A percentile compares a stretch with the other conserved stretches of the same genome.
These are phyloP conservation scores for Mrakia gelida DNA, from an alignment of 768 basidiomycete species.

Conservation along the genomic window DNA sequence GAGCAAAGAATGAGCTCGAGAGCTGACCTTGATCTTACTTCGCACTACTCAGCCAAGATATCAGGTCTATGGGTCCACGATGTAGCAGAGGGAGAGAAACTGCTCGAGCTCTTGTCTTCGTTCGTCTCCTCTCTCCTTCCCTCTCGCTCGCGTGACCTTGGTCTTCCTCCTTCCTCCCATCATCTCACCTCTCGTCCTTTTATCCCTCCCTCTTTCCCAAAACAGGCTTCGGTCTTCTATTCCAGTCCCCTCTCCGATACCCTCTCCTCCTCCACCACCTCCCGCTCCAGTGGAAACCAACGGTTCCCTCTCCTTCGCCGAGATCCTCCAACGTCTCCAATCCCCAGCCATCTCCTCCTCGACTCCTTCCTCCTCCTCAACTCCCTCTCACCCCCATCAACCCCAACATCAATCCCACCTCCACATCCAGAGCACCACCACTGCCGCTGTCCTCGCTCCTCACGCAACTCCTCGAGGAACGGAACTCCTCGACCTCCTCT, in stretches of 20 bases:
- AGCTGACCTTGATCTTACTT: background rate
- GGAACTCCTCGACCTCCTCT: slow-evolving; percentile 17
- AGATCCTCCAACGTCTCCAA: slow-evolving; percentile 30
- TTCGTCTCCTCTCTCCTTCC: slow-evolving; percentile 2
- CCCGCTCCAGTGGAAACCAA: slow-evolving; percentile 11
- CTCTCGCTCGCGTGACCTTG: background rate
- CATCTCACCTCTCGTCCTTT: slow-evolving; percentile 2
- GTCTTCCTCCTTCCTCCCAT: background rate
- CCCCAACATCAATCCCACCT: background rate
- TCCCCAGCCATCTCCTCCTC: slow-evolving; percentile 21
- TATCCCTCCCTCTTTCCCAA: background rate
- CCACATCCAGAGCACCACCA: background rate
- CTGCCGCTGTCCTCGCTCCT: background rate
- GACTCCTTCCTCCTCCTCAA: too few species aligned
- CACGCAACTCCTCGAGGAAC: slow-evolving; percentile 5
- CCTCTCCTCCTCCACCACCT: background rate
- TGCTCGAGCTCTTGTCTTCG: slow-evolving; percentile 21
- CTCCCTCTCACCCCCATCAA: background rate
- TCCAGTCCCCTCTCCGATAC: background rate
- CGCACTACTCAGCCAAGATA: slow-evolving; percentile 3
- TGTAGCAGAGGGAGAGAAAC: slow-evolving; percentile 27
- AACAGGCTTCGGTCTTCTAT: slow-evolving; percentile 9
- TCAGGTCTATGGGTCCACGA: slow-evolving; percentile 31
- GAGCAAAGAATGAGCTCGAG: background rate
- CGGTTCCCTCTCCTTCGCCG: slow-evolving; percentile 31